phyloP scores from a whole-genome alignment of 2,329 filamentous ascomycete species.

The Clonostachys solani region DNA sequence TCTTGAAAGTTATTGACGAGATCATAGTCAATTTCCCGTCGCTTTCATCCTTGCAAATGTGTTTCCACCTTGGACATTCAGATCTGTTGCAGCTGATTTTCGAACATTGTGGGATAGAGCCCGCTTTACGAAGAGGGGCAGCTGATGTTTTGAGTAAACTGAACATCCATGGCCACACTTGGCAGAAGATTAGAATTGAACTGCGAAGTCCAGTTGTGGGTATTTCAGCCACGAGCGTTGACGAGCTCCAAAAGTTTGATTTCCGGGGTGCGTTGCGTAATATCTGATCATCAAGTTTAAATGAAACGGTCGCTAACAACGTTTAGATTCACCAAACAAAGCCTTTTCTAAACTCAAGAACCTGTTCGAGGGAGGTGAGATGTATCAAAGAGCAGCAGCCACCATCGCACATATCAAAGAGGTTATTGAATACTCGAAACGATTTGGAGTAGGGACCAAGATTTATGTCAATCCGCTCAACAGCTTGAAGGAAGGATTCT shows the following conservation, averaged over 20 bases:
- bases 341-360: conserved; percentile 54
- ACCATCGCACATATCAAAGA: conserved; percentile 77
- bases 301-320: conserved; percentile 7
- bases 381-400: conserved; percentile 69
- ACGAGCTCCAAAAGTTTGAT: conserved; percentile 87
- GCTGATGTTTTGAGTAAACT: conserved; percentile 85
- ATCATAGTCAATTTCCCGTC: conserved; percentile 78
- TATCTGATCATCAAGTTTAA: neutral
- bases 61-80: conserved; percentile 86
- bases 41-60: conserved; percentile 68
- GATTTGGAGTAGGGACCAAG: conserved; percentile 70
- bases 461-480: conserved; percentile 81
- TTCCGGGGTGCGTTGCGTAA: conserved; percentile 60
- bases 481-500: conserved; percentile 90
- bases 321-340: conserved; percentile 47
- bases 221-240: conserved; percentile 82
- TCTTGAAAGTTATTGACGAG: conserved; percentile 91
- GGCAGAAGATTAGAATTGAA: conserved; percentile 78
- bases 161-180: conserved; percentile 75
- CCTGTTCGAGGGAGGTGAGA: conserved; percentile 58
- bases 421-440: conserved; percentile 71
- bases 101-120: conserved; percentile 78
- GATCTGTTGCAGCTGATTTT: conserved; percentile 85
- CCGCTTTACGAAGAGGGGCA: conserved; percentile 62
- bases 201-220: conserved; percentile 78